A percentile compares a stretch with the other conserved stretches of the same genome.
Conservation (phyloP, 106 monocot species). For the Hemerocallis citrina region DNA sequence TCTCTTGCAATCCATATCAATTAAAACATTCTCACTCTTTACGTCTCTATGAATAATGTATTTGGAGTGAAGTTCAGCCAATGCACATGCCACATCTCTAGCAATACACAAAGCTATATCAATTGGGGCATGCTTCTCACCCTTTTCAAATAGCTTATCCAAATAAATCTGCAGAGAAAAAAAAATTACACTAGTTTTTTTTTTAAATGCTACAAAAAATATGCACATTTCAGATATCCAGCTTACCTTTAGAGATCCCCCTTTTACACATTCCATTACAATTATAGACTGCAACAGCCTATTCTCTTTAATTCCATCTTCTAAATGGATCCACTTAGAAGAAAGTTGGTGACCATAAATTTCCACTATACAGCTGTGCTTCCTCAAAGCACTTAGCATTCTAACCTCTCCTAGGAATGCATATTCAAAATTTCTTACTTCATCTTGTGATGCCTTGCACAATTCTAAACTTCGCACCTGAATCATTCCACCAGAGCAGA, state of each 20-base stretch:
- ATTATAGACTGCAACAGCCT: constrained; percentile 68
- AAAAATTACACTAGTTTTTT: background rate
- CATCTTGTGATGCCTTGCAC: constrained; percentile 39
- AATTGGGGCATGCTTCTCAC: constrained; percentile 63
- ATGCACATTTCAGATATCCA: background rate
- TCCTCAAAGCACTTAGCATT: constrained; percentile 76
- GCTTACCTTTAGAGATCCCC: constrained; percentile 81
- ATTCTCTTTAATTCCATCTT: constrained; percentile 37
- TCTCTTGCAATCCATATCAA: constrained; percentile 59
- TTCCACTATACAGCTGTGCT: constrained; percentile 76
- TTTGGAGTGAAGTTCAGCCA: constrained; percentile 84
- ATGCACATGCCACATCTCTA: constrained; percentile 71
- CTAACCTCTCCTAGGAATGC: constrained; percentile 78
- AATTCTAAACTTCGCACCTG: constrained; percentile 59
- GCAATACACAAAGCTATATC: constrained; percentile 65
- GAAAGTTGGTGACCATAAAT: constrained; percentile 94
- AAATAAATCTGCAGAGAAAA: constrained; percentile 48
- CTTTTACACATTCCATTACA: constrained; percentile 83
- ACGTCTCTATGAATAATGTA: constrained; percentile 90
- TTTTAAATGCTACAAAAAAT: background rate
- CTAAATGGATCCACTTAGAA: constrained; percentile 51
- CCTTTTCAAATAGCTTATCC: constrained; percentile 34
- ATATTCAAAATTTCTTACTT: constrained; percentile 64
- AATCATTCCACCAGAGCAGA: constrained; percentile 9
- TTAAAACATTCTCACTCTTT: constrained; percentile 91